phyloP scores from a whole-genome alignment of 2,329 filamentous ascomycete species.

The Zasmidium cellare region DNA sequence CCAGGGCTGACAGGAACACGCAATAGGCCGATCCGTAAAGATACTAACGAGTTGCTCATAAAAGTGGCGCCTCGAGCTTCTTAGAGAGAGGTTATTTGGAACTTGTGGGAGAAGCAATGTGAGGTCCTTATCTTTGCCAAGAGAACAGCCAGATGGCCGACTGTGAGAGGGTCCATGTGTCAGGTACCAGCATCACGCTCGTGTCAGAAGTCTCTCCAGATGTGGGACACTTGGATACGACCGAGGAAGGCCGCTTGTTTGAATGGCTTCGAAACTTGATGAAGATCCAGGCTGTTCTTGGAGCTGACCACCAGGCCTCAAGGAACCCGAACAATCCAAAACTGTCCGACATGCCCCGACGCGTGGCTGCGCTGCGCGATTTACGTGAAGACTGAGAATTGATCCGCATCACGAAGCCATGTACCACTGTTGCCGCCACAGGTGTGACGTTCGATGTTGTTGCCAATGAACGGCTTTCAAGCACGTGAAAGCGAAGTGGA shows the following conservation, averaged over 20 bases:
- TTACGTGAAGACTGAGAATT: background rate
- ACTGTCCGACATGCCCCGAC: background rate
- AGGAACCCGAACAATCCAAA: background rate
- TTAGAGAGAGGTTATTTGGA: background rate
- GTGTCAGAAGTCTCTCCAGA: background rate
- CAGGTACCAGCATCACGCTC: background rate
- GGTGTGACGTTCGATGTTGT: too few relatives aligned
- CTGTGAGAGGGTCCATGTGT: background rate
- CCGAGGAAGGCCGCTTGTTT: background rate
- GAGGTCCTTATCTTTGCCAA: slow-evolving; percentile 5
- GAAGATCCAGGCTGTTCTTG: background rate
- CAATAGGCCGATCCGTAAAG: background rate
- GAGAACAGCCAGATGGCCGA: background rate
- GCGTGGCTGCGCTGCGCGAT: background rate
- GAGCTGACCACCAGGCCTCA: background rate
- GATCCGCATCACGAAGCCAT: too few relatives aligned
- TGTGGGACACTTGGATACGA: background rate
- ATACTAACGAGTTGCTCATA: background rate
- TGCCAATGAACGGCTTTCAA: slow-evolving; percentile 26
- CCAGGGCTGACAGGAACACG: background rate
- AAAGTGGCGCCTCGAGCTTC: background rate
- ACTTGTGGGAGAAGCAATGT: background rate
- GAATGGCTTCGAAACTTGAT: background rate
- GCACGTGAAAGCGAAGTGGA: background rate
- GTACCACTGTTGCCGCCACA: too few relatives aligned